phyloP scores from a whole-genome alignment of 768 basidiomycete species.

The Rhizopogon roseolus region DNA sequence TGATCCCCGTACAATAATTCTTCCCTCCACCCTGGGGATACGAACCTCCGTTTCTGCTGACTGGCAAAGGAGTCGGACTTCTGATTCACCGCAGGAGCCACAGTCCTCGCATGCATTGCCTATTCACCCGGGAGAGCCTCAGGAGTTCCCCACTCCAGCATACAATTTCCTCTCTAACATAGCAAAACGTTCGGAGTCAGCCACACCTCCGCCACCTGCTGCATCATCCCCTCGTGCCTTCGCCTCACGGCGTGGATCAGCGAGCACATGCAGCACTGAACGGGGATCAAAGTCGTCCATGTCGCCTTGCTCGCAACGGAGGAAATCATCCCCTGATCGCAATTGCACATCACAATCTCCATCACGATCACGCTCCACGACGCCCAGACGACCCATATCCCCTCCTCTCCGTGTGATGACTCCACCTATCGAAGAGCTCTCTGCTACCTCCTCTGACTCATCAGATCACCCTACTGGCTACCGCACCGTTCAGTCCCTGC shows the following conservation, averaged over 20 bases:
- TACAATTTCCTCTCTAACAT: conserved; percentile 61
- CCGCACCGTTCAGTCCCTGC: conserved; percentile 58
- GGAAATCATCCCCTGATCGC: conserved; percentile 10
- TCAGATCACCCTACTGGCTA: conserved; percentile 50
- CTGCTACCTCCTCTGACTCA: conserved; percentile 46
- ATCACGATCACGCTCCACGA: conserved; percentile 24
- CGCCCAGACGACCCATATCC: conserved; percentile 20
- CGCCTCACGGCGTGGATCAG: conserved; percentile 30
- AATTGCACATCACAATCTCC: conserved; percentile 7
- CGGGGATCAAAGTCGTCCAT: conserved; percentile 12
- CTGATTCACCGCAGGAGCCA: not conserved
- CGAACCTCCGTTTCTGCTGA: conserved; percentile 29
- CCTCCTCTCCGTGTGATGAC: conserved; percentile 39
- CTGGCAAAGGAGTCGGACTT: conserved; percentile 3
- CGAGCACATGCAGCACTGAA: conserved; percentile 23
- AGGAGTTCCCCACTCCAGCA: conserved; percentile 48
- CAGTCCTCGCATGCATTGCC: not conserved
- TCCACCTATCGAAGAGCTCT: conserved; percentile 52
- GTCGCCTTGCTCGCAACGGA: conserved; percentile 12
- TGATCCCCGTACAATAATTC: conserved; percentile 45
- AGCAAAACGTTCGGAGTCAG: conserved; percentile 31
- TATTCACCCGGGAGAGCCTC: conserved; percentile 30
- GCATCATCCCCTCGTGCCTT: conserved; percentile 22
- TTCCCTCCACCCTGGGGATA: conserved; percentile 71
- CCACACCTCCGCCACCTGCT: conserved; percentile 15